Evolutionary conservation across 169 alveolate species (phyloP).

Genomic region (Sarcocystis neurona): DNA sequence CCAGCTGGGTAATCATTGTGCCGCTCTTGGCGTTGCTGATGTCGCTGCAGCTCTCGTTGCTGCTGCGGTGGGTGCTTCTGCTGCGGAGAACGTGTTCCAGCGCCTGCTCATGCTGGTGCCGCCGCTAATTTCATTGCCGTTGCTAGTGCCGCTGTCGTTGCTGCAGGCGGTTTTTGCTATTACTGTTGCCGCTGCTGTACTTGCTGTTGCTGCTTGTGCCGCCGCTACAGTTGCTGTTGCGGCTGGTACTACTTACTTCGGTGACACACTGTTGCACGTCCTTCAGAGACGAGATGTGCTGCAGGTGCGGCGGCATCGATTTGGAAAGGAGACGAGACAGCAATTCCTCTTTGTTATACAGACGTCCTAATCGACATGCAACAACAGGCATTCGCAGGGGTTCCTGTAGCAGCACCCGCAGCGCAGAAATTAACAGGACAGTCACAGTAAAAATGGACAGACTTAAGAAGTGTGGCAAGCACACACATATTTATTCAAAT

Average conservation of each 20-base stretch:
- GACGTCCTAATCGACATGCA: constrained; percentile 78
- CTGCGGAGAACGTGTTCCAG: no score
- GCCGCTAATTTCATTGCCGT: no score
- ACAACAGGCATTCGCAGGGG: constrained; percentile 81
- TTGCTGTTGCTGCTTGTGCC: background rate
- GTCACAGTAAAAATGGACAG: no score
- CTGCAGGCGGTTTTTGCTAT: background rate
- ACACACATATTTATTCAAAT: no score
- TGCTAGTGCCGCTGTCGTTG: background rate
- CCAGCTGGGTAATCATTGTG: no score
- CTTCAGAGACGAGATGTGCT: constrained; percentile 76
- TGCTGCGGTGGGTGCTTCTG: no score
- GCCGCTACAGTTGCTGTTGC: constrained; percentile 6
- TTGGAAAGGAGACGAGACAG: constrained; percentile 73
- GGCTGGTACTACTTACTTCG: constrained; percentile 12
- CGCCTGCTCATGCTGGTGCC: no score
- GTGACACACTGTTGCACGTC: constrained; percentile 71
- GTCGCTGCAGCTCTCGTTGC: no score
- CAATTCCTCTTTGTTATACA: constrained; percentile 82
- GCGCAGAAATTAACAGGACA: no score
- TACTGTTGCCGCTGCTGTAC: background rate
- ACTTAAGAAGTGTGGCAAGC: no score
- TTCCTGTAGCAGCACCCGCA: no score
- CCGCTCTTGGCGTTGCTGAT: no score
- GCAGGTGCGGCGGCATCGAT: constrained; percentile 69